Percentiles rank a stretch among this genome's conserved stretches.
phyloP scores from a whole-genome alignment of 768 basidiomycete species.

The Wakefieldia striispora region DNA sequence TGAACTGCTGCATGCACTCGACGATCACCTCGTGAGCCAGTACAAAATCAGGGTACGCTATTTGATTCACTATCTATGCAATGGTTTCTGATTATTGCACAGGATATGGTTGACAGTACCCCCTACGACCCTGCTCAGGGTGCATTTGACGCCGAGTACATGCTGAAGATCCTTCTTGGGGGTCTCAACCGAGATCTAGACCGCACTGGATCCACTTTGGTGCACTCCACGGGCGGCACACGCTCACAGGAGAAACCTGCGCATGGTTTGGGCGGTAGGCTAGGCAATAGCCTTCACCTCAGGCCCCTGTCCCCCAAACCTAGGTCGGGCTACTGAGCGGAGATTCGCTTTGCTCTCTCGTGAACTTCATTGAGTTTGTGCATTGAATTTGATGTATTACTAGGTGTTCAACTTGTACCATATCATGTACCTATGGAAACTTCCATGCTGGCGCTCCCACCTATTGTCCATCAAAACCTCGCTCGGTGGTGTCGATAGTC shows the following conservation, averaged over 20 bases:
- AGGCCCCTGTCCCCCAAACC: slow-evolving; percentile 1
- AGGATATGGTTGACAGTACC: slow-evolving; percentile 51
- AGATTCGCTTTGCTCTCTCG: too few relatives aligned
- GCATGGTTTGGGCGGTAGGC: slow-evolving; percentile 3
- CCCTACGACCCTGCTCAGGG: slow-evolving; percentile 34
- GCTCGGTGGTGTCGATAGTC: too few relatives aligned
- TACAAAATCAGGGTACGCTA: slow-evolving; percentile 32
- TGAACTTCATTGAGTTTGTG: too few relatives aligned
- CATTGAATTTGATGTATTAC: too few relatives aligned
- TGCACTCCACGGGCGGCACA: not conserved
- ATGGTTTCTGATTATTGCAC: not conserved
- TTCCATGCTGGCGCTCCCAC: too few relatives aligned
- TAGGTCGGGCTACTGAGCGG: slow-evolving; percentile 11
- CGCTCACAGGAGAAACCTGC: slow-evolving; percentile 9
- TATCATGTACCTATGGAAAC: too few relatives aligned
- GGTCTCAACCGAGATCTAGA: slow-evolving; percentile 21
- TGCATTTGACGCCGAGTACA: slow-evolving; percentile 33
- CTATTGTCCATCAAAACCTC: too few relatives aligned
- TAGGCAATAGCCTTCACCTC: slow-evolving; percentile 14
- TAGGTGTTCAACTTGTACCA: too few relatives aligned
- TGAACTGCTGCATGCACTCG: slow-evolving; percentile 39
- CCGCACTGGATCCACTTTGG: slow-evolving; percentile 6
- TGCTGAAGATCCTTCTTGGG: slow-evolving; percentile 35
- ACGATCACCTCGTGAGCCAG: slow-evolving; percentile 35
- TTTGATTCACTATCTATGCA: not conserved